Evolutionary conservation across 1,284 basidiomycete genomes (phyloP), one percentile per base, ranked within the genome.

Genomic region (Tilletia indica): DNA sequence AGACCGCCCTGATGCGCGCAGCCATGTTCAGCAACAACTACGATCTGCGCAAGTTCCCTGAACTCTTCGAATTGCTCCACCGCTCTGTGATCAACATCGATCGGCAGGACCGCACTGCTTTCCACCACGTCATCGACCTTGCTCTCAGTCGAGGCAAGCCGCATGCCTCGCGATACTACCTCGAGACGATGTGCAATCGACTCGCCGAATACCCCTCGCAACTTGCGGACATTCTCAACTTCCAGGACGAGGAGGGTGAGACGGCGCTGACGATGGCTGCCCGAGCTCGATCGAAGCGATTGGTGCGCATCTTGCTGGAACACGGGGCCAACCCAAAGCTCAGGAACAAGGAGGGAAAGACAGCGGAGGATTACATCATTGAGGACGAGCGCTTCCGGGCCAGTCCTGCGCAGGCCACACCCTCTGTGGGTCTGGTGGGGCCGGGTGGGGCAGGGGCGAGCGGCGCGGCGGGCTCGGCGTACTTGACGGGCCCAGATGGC

Each of bases 11-110:
- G 70, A 99, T 99, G 97, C 92, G 97, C 31, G 92, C 91, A 77
- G 97, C 98, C 82, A 99, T 99, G 97, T 99, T 99, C 85, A 93
- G 94, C 73, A 99, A 99, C 86, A 99, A 99, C 85, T 99, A 99
- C 84, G 97, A 99, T 85, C 91, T 99, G 70, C 93, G 97, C 80
- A 99, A 99, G 85, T 99, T 99, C 81, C 94, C 94, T 2, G 96
- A 99, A 84, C 87, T 99, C 25, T 99, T 97, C 85, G 96, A 99
- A 84, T 89, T 98, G 6, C 86, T 99, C 34, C 96, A 99, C 83
- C 91, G 94, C 19, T 97, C 94, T 31, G 98, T 96, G 0, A 91
- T 99, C 79, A 99, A 99, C 85, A 99, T 99, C 85, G 97, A 99
- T 87, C 92, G 96, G 83, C 92, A 91, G 84, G 97, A 99, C 84